Evolutionary conservation across 257 asterid genomes (phyloP).

Genomic region (Mentha longifolia): DNA sequence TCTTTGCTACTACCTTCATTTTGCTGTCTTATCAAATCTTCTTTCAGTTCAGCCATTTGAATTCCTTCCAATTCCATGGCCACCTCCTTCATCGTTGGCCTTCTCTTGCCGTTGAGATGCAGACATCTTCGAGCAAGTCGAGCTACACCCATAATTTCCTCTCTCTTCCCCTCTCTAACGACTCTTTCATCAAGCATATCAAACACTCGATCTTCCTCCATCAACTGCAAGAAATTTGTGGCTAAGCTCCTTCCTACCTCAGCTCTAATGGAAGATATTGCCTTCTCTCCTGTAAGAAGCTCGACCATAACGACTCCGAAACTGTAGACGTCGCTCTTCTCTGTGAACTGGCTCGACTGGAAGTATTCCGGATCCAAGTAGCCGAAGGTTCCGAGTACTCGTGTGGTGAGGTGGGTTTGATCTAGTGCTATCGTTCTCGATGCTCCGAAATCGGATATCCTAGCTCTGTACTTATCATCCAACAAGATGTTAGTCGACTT

Average conservation of each 20-base stretch:
- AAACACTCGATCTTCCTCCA: conserved; percentile 34
- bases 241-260: conserved; percentile 31
- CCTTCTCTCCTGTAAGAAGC: conserved; percentile 49
- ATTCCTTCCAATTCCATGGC: conserved; percentile 35
- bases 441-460: too few relatives aligned
- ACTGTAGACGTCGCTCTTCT: conserved; percentile 51
- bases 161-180: conserved; percentile 32
- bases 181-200: conserved; percentile 44
- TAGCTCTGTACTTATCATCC: too few relatives aligned
- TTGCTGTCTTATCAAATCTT: not conserved
- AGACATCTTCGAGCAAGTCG: conserved; percentile 43
- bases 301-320: conserved; percentile 48
- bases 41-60: not conserved
- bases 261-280: conserved; percentile 31
- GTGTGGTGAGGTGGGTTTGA: conserved; percentile 48
- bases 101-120: conserved; percentile 42
- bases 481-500: too few relatives aligned
- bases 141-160: conserved; percentile 38
- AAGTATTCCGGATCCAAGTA: conserved; percentile 56
- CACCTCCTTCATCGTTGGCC: conserved; percentile 55
- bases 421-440: conserved; percentile 25
- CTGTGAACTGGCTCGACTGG: conserved; percentile 46
- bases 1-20: not conserved
- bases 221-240: conserved; percentile 32
- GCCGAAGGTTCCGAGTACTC: conserved; percentile 49